Conservation (phyloP, 805 yeast species). For the Phaffomyces opuntiae region DNA sequence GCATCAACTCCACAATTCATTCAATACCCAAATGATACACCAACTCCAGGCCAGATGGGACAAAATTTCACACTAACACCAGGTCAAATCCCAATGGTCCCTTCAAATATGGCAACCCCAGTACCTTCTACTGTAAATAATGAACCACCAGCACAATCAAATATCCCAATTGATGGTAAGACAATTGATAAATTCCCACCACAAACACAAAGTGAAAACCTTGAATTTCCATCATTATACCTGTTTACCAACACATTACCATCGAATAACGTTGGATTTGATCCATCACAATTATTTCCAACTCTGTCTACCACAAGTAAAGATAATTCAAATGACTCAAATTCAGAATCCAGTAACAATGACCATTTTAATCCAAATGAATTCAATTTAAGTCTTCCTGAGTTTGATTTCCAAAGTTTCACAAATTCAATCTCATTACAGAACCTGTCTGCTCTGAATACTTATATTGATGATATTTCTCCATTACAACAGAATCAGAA, state of each 20-base stretch:
- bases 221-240: conserved; percentile 24
- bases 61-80: conserved; percentile 5
- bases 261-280: conserved; percentile 12
- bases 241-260: conserved; percentile 22
- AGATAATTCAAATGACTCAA: conserved; percentile 4
- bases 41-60: conserved; percentile 4
- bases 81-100: conserved; percentile 3
- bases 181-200: not conserved
- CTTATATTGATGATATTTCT: conserved; percentile 10
- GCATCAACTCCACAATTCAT: conserved; percentile 3
- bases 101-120: conserved; percentile 4
- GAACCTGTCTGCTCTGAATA: conserved; percentile 19
- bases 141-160: not conserved
- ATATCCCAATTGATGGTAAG: not conserved
- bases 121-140: not conserved
- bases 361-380: conserved; percentile 17
- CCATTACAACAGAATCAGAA: not conserved
- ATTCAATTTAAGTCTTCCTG: conserved; percentile 20
- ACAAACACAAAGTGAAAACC: conserved; percentile 1
- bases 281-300: conserved; percentile 24
- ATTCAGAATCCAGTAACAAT: conserved; percentile 12
- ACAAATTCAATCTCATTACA: conserved; percentile 17
- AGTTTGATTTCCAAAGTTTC: conserved; percentile 20
- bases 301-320: not conserved
- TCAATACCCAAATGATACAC: not conserved